Evolutionary conservation across 1,284 basidiomycete species (phyloP).

Genomic region (Pascua guehoae): DNA sequence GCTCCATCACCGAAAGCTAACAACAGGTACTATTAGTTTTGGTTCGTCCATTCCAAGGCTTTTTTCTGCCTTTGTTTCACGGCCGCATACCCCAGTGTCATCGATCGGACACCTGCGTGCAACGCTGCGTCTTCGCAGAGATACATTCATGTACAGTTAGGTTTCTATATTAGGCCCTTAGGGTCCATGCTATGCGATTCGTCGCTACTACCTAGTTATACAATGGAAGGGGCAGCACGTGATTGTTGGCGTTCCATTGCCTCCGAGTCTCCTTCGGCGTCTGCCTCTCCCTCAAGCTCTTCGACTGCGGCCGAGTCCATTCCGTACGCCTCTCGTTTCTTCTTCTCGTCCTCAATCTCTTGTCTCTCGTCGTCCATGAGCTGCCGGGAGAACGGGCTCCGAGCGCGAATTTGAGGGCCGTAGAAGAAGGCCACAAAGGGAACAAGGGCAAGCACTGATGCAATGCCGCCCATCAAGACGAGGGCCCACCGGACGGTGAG

Average conservation of each 20-base stretch:
- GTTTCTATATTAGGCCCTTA: too few species aligned
- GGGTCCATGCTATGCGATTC: too few species aligned
- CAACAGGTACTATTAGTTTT: background rate
- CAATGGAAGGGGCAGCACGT: too few species aligned
- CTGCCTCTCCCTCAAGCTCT: constrained; percentile 17
- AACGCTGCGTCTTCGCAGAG: too few species aligned
- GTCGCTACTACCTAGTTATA: too few species aligned
- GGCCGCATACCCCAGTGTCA: too few species aligned
- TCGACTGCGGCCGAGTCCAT: constrained; percentile 11
- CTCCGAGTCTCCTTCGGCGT: too few species aligned
- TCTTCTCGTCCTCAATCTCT: constrained; percentile 25
- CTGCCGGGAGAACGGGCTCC: constrained; percentile 33
- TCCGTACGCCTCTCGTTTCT: constrained; percentile 8
- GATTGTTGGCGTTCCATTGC: too few species aligned
- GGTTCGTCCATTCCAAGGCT: too few species aligned
- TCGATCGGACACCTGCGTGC: too few species aligned
- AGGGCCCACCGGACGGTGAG: constrained; percentile 16
- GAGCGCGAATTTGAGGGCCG: constrained; percentile 37
- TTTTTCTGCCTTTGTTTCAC: too few species aligned
- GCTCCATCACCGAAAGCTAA: background rate
- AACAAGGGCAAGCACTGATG: constrained; percentile 26
- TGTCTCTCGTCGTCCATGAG: constrained; percentile 42
- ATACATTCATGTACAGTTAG: too few species aligned
- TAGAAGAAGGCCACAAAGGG: constrained; percentile 41
- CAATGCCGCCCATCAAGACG: constrained; percentile 15